phyloP scores from a whole-genome alignment of 176 grass and related monocot species.

The Aegilops umbellulata region DNA sequence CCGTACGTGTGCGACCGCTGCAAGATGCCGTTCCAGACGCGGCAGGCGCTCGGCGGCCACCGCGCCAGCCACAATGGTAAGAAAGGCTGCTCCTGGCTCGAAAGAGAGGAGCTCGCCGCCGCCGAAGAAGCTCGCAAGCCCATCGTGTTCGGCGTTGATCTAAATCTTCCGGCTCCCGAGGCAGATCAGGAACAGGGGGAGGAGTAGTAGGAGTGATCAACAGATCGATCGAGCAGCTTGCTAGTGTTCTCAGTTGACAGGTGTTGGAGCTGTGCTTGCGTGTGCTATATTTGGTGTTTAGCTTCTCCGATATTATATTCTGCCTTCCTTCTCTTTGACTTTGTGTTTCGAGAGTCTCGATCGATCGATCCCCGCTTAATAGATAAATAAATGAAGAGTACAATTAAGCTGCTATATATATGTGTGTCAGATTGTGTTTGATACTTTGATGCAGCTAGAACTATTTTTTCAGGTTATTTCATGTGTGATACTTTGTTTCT shows the following conservation, averaged over 20 bases:
- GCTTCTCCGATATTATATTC: neutral
- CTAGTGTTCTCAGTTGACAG: conserved; percentile 8
- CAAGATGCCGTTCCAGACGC: conserved; percentile 34
- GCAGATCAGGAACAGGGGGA: neutral
- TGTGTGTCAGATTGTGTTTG: too few relatives aligned
- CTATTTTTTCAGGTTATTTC: neutral
- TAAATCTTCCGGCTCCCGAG: conserved; percentile 45
- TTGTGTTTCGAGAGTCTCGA: neutral
- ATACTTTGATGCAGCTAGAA: neutral
- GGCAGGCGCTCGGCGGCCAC: conserved; percentile 79
- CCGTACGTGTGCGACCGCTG: conserved; percentile 45
- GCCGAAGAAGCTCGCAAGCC: neutral
- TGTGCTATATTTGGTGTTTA: neutral
- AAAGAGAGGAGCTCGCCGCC: conserved; percentile 14
- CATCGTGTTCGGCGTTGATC: conserved; percentile 10
- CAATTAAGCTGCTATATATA: too few relatives aligned
- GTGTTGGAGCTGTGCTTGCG: conserved; percentile 13
- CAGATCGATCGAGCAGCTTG: conserved; percentile 1
- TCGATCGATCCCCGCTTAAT: too few relatives aligned
- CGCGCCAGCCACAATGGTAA: conserved; percentile 67
- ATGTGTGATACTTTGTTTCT: neutral
- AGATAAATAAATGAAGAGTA: too few relatives aligned
- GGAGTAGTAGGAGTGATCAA: neutral
- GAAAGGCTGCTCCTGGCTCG: conserved; percentile 46
- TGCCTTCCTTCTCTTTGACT: neutral